A percentile compares a stretch with the other conserved stretches of the same genome.
Conservation (phyloP, 805 yeast species). For the Candida broadrunensis region DNA sequence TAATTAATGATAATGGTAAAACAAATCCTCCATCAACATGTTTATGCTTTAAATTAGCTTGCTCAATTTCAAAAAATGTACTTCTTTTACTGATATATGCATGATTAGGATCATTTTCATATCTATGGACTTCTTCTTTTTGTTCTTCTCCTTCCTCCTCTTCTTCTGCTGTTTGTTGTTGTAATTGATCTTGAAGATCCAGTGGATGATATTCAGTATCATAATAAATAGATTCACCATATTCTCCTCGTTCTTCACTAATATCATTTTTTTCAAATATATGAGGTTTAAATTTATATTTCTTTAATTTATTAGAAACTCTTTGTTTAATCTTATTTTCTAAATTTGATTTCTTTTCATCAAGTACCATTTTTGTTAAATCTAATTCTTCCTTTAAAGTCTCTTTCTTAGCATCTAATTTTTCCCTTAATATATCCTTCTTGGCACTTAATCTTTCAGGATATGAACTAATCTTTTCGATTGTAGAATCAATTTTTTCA, state of each 20-base stretch:
- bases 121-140: not conserved
- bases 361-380: constrained; percentile 1
- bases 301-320: not conserved
- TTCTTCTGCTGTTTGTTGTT: not conserved
- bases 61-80: constrained; percentile 1
- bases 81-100: constrained; percentile 6
- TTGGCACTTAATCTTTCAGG: not conserved
- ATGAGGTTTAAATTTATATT: constrained; percentile 5
- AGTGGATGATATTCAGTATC: constrained; percentile 2
- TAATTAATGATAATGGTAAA: constrained; percentile 18
- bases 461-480: not conserved
- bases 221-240: not conserved
- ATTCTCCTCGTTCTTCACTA: not conserved
- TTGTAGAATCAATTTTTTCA: constrained; percentile 7
- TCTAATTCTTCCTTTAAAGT: constrained; percentile 9
- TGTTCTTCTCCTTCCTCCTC: not conserved
- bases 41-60: not conserved
- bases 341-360: constrained; percentile 4
- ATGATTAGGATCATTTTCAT: not conserved
- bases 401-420: constrained; percentile 11
- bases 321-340: constrained; percentile 6
- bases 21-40: constrained; percentile 10
- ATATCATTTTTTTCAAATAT: constrained; percentile 5
- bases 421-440: constrained; percentile 10
- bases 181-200: not conserved